Conservation (phyloP, 169 alveolate species). For the Theileria annulata region DNA sequence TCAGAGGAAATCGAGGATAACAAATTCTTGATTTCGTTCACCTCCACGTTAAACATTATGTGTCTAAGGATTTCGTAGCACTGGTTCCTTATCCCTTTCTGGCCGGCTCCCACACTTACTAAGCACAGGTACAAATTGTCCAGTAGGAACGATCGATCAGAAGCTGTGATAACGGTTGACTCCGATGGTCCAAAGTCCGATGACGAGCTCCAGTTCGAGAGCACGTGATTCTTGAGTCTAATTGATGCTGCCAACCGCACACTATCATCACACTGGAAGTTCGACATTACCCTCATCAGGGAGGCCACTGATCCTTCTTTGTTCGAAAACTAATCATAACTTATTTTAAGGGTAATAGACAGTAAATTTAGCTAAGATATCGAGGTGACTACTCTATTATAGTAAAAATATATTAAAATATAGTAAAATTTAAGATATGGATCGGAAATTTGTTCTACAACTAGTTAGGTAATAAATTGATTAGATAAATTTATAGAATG, state of each 20-base stretch:
- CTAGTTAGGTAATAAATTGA: not conserved
- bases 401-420: slow-evolving; percentile 3
- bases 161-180: not conserved
- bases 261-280: slow-evolving; percentile 26
- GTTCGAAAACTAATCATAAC: slow-evolving; percentile 30
- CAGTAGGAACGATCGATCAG: slow-evolving; percentile 45
- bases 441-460: not conserved
- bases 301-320: slow-evolving; percentile 44
- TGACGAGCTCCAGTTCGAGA: slow-evolving; percentile 40
- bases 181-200: not conserved
- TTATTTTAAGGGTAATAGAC: not conserved
- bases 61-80: slow-evolving; percentile 62
- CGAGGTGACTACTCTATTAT: not conserved
- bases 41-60: slow-evolving; percentile 35
- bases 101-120: slow-evolving; percentile 31
- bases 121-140: slow-evolving; percentile 41
- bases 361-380: not conserved
- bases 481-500: not conserved
- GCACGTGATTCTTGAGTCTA: slow-evolving; percentile 53
- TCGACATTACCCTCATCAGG: slow-evolving; percentile 37
- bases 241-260: slow-evolving; percentile 63
- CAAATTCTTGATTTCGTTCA: not conserved
- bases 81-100: slow-evolving; percentile 37
- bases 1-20: slow-evolving; percentile 28
- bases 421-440: not conserved